phyloP scores from a whole-genome alignment of 257 asterid species.

The Ilex aquifolium region DNA sequence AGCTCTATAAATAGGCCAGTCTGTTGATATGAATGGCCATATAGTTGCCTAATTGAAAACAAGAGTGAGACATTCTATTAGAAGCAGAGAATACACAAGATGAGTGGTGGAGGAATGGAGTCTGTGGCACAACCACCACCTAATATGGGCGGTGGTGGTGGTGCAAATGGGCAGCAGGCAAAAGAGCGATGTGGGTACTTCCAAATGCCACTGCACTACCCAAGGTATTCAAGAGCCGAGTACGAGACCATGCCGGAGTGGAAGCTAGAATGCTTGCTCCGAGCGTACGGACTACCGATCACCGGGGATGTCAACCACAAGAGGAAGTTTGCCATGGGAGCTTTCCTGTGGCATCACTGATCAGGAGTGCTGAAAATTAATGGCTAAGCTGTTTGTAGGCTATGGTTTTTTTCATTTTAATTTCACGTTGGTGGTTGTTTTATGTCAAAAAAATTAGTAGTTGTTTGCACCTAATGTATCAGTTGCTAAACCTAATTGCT shows the following conservation, averaged over 20 bases:
- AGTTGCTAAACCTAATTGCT: too few relatives aligned
- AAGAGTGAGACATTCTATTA: background rate
- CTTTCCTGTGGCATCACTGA: slow-evolving; percentile 17
- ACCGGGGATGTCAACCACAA: slow-evolving; percentile 18
- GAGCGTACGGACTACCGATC: slow-evolving; percentile 16
- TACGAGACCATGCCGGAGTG: slow-evolving; percentile 25
- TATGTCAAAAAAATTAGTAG: too few relatives aligned
- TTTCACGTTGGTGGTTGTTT: too few relatives aligned
- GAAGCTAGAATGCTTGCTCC: background rate
- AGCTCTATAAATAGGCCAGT: slow-evolving; percentile 24
- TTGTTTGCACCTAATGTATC: too few relatives aligned
- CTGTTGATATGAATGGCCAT: background rate
- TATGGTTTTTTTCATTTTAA: too few relatives aligned
- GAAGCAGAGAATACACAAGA: background rate
- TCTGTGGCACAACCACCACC: slow-evolving; percentile 28
- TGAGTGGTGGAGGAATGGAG: slow-evolving; percentile 22
- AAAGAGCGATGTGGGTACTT: slow-evolving; percentile 33
- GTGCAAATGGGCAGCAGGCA: slow-evolving; percentile 12
- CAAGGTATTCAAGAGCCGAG: slow-evolving; percentile 19
- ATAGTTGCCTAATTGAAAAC: background rate
- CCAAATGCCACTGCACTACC: slow-evolving; percentile 24
- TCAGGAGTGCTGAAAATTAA: background rate
- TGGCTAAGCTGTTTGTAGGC: too few relatives aligned
- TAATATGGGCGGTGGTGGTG: slow-evolving; percentile 3
- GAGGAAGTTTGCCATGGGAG: slow-evolving; percentile 26